A percentile compares a stretch with the other conserved stretches of the same genome.
These are phyloP conservation scores for Pistacia atlantica DNA, from an alignment of 345 rosid species.

Conservation along the genomic window DNA sequence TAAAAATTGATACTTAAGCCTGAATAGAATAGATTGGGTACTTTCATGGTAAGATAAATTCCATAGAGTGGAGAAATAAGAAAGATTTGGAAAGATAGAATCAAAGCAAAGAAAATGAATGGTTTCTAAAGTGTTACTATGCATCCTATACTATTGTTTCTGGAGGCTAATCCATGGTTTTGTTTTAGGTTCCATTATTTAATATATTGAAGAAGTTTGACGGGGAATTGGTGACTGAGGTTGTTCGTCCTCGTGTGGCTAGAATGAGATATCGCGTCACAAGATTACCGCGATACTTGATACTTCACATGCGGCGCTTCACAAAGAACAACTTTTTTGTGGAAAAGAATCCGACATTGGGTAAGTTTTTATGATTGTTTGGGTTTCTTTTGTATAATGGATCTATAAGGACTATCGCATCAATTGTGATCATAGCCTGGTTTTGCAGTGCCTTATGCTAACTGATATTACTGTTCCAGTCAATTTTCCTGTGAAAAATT, in stretches of 20 bases:
- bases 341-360: slow-evolving; percentile 95
- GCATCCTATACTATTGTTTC: background rate
- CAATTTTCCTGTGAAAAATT: slow-evolving; percentile 94
- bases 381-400: background rate
- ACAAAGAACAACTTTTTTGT: slow-evolving; percentile 90
- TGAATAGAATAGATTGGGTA: background rate
- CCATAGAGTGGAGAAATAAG: background rate
- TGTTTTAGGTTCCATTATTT: slow-evolving; percentile 78
- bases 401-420: background rate
- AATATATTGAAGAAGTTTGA: slow-evolving; percentile 93
- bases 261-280: slow-evolving; percentile 86
- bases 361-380: slow-evolving; percentile 35
- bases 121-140: background rate
- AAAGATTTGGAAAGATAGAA: background rate
- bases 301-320: slow-evolving; percentile 94
- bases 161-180: slow-evolving; percentile 11
- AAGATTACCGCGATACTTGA: slow-evolving; percentile 74
- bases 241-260: slow-evolving; percentile 81
- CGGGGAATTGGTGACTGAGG: slow-evolving; percentile 87
- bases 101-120: background rate
- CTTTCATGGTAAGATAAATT: background rate
- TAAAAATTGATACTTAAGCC: background rate
- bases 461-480: slow-evolving; percentile 47
- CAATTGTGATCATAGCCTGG: background rate
- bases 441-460: background rate